phyloP scores from a whole-genome alignment of 805 yeast species.

The Candida peoriensis region DNA sequence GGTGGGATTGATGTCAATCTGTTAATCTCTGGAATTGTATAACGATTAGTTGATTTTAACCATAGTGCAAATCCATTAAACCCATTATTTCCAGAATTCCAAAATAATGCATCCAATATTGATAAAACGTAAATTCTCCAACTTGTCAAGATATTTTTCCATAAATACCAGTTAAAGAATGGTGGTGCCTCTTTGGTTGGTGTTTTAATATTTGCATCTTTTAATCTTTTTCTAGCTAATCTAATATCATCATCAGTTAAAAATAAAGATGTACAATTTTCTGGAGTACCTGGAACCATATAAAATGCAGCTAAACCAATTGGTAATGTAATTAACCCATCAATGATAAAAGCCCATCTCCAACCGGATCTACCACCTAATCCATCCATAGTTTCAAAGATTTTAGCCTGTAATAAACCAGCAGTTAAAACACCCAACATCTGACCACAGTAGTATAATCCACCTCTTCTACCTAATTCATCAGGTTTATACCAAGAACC shows the following conservation, averaged over 20 bases:
- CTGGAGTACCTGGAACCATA: constrained; percentile 63
- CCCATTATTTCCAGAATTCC: constrained; percentile 45
- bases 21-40: constrained; percentile 33
- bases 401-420: constrained; percentile 39
- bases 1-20: constrained; percentile 26
- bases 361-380: constrained; percentile 6
- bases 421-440: constrained; percentile 15
- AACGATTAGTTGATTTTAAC: constrained; percentile 41
- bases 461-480: constrained; percentile 29
- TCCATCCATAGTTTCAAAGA: constrained; percentile 7
- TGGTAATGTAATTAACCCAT: constrained; percentile 44
- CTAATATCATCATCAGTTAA: constrained; percentile 53
- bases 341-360: constrained; percentile 11
- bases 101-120: constrained; percentile 45
- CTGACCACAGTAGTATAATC: constrained; percentile 14
- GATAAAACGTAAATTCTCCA: constrained; percentile 51
- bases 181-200: constrained; percentile 20
- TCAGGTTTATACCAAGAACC: constrained; percentile 38
- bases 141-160: constrained; percentile 47
- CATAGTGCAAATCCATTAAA: constrained; percentile 39
- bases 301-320: constrained; percentile 54
- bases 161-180: constrained; percentile 39
- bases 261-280: constrained; percentile 45
- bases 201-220: constrained; percentile 28
- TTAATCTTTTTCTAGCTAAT: constrained; percentile 42